A percentile compares a stretch with the other conserved stretches of the same genome.
Evolutionary conservation across 768 basidiomycete species (phyloP).

Genomic region (Mycena epipterygia): DNA sequence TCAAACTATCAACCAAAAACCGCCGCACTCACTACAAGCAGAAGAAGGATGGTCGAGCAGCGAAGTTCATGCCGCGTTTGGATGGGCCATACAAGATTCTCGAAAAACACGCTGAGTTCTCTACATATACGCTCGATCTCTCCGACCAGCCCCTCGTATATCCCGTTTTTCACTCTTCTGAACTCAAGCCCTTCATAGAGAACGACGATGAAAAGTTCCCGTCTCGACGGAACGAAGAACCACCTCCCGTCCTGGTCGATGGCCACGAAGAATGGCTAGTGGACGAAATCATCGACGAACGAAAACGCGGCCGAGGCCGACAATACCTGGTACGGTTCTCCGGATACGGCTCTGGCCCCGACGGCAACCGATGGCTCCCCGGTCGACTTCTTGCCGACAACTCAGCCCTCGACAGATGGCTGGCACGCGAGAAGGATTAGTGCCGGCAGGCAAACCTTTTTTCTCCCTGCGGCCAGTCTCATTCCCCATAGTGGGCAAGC

Average conservation of each 20-base stretch:
- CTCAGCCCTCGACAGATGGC: constrained; percentile 15
- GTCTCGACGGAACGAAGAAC: constrained; percentile 8
- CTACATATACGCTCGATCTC: constrained; percentile 33
- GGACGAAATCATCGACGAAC: constrained; percentile 45
- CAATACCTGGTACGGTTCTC: constrained; percentile 4
- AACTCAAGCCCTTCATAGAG: constrained; percentile 34
- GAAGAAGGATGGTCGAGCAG: constrained; percentile 21
- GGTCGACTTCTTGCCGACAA: constrained; percentile 39
- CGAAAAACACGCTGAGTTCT: constrained; percentile 22
- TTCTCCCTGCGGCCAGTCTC: no score
- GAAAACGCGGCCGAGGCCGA: background rate
- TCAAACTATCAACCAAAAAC: constrained; percentile 45
- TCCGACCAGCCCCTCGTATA: constrained; percentile 32
- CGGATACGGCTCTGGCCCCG: constrained; percentile 14
- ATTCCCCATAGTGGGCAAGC: no score
- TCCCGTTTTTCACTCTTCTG: constrained; percentile 47
- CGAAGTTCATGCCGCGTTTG: constrained; percentile 48
- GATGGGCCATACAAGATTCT: constrained; percentile 40
- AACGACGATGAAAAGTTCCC: constrained; percentile 47
- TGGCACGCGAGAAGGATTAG: background rate
- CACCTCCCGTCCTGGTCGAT: background rate
- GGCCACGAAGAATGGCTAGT: constrained; percentile 42
- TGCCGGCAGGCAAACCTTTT: background rate
- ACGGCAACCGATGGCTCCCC: constrained; percentile 46
- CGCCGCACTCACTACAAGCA: constrained; percentile 33